Evolutionary conservation across 208 protist genomes (phyloP), one percentile per base, ranked within the genome.

Genomic region (Porcisia deanei): DNA sequence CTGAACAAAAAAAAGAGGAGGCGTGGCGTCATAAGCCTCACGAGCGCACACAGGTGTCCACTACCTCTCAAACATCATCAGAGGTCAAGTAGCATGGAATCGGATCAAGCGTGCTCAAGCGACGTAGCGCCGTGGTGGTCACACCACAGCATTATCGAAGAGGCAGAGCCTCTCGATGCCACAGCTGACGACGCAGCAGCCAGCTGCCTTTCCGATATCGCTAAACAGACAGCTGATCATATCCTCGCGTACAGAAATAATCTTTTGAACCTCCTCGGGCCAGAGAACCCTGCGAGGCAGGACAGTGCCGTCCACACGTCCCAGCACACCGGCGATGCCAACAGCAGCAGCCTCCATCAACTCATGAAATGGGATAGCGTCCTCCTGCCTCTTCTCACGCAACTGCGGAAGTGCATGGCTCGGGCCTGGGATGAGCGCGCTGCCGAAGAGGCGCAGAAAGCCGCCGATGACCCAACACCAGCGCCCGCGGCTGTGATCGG

Each of bases 51-150:
- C 61, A 43, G 5, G 43, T 16, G n/a, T 30, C 0, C 22, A 7
- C 60, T 18, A 34, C 37, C 22, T n/a, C 22, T 20, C 14, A 41
- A 47, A 65, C 41, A 25, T 9, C 41, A 30, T 30, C 34, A 10
- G 63, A 52, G 41, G 16, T 4, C 4, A 1, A 25, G 25, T 52
- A 43, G 41, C 63, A 73, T 77, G 78, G 45, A 65, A 41, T 37
- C 45, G 5, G 55, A 8, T 30, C 61, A 75, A 20, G 66, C 69
- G 37, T 30, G 37, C 57, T 41, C 64, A 18, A 61, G 20, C 47
- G 59, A 54, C 20, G 18, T 43, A 45, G 52, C 72, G 20, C 37
- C 69, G 64, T 80, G 89, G 89, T 94, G 89, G 89, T 85, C 87
- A 71, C 89, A 94, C 66, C 39, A 72, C 60, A 79, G 65, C 41